Conservation (phyloP, 306 rosid genomes). For the Parietaria judaica region DNA sequence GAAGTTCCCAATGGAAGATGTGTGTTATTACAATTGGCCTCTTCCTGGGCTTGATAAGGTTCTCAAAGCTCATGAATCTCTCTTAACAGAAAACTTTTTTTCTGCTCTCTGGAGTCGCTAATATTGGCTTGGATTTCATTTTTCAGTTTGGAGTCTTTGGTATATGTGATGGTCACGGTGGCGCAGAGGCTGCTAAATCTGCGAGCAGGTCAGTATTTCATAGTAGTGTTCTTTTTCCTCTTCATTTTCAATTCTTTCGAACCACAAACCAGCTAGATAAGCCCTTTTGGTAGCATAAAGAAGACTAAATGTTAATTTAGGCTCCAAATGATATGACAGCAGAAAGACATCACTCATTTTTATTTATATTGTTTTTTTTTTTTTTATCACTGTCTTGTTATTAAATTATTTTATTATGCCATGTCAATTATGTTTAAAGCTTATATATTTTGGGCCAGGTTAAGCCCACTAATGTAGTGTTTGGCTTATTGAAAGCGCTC, state of each 20-base stretch:
- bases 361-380: too few relatives aligned
- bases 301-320: background rate
- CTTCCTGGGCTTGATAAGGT: constrained; percentile 91
- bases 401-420: too few relatives aligned
- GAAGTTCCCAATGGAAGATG: constrained; percentile 92
- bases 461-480: too few relatives aligned
- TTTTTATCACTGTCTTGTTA: too few relatives aligned
- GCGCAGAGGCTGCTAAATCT: constrained; percentile 80
- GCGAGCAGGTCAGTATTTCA: constrained; percentile 83
- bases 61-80: constrained; percentile 14
- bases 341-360: too few relatives aligned
- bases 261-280: background rate
- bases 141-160: constrained; percentile 92
- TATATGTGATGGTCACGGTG: constrained; percentile 93
- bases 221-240: background rate
- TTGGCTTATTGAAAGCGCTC: too few relatives aligned
- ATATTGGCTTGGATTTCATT: constrained; percentile 25
- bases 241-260: background rate
- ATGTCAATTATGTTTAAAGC: too few relatives aligned
- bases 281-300: background rate
- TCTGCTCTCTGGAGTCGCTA: constrained; percentile 19
- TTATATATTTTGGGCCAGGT: too few relatives aligned
- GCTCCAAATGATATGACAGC: too few relatives aligned
- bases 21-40: constrained; percentile 90
- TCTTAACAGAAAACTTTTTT: constrained; percentile 14